Base-by-base conservation (phyloP, 306 rosid species). In the Castanea crenata region DNA sequence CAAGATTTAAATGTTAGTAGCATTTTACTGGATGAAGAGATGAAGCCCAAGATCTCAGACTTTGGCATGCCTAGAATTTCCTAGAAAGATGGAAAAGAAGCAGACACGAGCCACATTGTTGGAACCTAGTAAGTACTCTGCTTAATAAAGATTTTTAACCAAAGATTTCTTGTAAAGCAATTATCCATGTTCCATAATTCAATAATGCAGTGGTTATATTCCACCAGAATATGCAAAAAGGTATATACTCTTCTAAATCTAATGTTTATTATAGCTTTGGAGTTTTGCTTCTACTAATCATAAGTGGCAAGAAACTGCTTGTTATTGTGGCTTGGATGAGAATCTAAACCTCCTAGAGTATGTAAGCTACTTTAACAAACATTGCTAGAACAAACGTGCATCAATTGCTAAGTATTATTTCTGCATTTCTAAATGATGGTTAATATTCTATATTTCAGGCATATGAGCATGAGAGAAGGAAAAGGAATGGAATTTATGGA, bases 241-340 rank as follows among this genome's bases (percentile, higher is more conserved):
- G 94, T 31, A 78, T 80, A 76, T 92, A 90, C 83, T 85, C 94
- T 12, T 86, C 75, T 2, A 92, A 89, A 83, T 88, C 84, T 4
- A 83, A 82, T n/a, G 79, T 87, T 5, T 87, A 69, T 67, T 23
- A 23, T 23, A 23, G 85, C 75, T 84, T 84, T 14, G 83, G 87
- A 18, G 85, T 87, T 34, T 69, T 84, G 8, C 87, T 87, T 21
- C 78, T 89, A 58, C 94, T 90, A 84, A 92, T 92, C 82, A 87
- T 84, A 64, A 88, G 93, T 5, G 89, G 93, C 61, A 89, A 83
- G 73, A 87, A 76, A 90, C 77, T 64, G 74, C 87, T 5, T 27
- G 83, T 54, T 86, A 82, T 67, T 86, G 86, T 14, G 92, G 90
- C 1, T 46, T 69, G 1, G 55, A 82, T 58, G 86, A 86, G 84